Base-by-base conservation (phyloP, 768 basidiomycete species). In the Trametes gibbosa region DNA sequence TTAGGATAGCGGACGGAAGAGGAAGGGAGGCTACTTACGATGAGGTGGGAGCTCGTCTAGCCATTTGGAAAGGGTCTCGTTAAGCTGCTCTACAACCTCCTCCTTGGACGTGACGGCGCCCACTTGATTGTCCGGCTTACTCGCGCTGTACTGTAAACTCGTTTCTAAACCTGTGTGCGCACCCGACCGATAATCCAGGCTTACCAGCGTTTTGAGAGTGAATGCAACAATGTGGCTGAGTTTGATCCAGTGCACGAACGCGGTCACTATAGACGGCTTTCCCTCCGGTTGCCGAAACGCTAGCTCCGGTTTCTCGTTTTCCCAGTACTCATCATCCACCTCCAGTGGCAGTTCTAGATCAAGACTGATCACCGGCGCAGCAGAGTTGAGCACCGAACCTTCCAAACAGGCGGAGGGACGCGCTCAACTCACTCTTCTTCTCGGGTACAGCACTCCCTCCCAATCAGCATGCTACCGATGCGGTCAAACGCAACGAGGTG, bases 271-370 rank as follows among this genome's bases (percentile, higher is more conserved):
- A 10, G 78, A 76, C 0, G 76, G 74, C 47, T 74, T 76, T n/a
- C 69, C 74, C 4, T 69, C 63, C 0, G 84, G 84, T 64, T 84
- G 84, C 24, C 69, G 68, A 62, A 81, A 84, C 16, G 76, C 74
- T 12, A 70, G 65, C 0, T 70, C 67, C 0, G 73, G 73, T n/a
- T 75, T 72, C 46, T 62, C 75, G 35, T 65, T 73, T 32, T 78
- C 76, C 81, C 81, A 84, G 51, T 76, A 81, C 51, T 84, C 83
- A 60, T 84, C 84, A 59, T 86, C 84, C 10, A 84, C 80, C 34
- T 79, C 77, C 0, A 79, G 68, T 0, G 83, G 83, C 34, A 84
- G 70, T 46, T 89, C 88, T 4, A 87, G 75, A 62, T 92, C 89
- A 37, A 62, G 61, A 47, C 61, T 62, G 37, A 6, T 14, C 42